Base-by-base conservation (phyloP, 2,329 filamentous ascomycete genomes). In the Penicillium hesseltinei region DNA sequence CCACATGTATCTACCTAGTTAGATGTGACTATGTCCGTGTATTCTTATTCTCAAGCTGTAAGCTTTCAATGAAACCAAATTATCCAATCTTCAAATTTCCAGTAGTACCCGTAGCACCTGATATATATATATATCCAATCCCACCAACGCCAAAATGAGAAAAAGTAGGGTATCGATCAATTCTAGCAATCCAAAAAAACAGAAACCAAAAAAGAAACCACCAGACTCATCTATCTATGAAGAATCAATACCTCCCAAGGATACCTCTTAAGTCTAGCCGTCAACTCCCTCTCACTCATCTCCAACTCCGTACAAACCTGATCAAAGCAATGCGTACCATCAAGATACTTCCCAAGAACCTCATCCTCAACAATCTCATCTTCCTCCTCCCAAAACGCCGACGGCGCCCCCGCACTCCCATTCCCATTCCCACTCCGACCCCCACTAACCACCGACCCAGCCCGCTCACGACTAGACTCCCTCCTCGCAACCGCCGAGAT, bases 221-320 rank as follows among this genome's bases (percentile, higher is more conserved):
- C 5, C 29, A 15, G 15, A 29, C 27, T 76, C 69, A 80, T 50
- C 78, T 73, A 81, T 50, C 78, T 73, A 68, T 78, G 77, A 53
- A 81, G 71, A 57, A 80, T 77, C 58, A 79, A 62, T 10, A 80
- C 77, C 57, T 79, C 77, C 25, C 74, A 75, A 9, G 72, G 70
- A 62, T 75, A 74, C 55, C 70, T 69, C 66, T 77, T 78, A 63
- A 81, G 62, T 49, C 76, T 68, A 46, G 66, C 65, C 38, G 73
- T 76, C 58, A 81, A 66, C 54, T 80, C 77, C 54, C 71, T 73
- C 69, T 81, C 78, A 61, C 76, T 78, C 38, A 80, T 73, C 60
- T 78, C 75, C 57, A 80, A 58, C 62, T 81, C 78, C 5, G 78
- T 81, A 61, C 79, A 81, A 33, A 81, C 78, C 66, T 80, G 75